phyloP scores from a whole-genome alignment of 1,284 basidiomycete species.

The Melampsora larici-populina region DNA sequence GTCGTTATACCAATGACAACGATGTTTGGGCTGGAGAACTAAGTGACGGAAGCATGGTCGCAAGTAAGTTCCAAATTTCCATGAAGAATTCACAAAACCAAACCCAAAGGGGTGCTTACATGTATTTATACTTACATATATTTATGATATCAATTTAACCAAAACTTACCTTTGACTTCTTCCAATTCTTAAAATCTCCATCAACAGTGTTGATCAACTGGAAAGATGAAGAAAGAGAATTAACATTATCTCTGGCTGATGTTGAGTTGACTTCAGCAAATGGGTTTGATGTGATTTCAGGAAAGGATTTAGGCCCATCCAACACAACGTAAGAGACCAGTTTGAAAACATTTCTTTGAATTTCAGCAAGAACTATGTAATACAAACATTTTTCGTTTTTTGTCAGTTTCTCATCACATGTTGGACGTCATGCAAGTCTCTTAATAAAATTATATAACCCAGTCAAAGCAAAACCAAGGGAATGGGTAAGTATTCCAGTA shows the following conservation, averaged over 20 bases:
- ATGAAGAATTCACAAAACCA: too few relatives aligned
- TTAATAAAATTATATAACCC: conserved; percentile 27
- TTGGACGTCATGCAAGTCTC: conserved; percentile 10
- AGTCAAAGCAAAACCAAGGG: neutral
- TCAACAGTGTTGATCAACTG: conserved; percentile 30
- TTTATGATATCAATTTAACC: neutral
- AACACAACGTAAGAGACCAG: conserved; percentile 1
- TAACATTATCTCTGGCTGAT: conserved; percentile 6
- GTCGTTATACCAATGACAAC: conserved; percentile 15
- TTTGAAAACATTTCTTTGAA: neutral
- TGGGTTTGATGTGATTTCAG: neutral
- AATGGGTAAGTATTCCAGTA: neutral
- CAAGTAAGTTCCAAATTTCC: conserved; percentile 13
- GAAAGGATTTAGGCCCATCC: conserved; percentile 20
- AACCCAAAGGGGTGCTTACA: too few relatives aligned
- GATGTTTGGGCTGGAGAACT: conserved; percentile 40
- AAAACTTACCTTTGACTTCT: neutral
- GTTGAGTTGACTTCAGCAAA: conserved; percentile 23
- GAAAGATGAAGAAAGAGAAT: neutral
- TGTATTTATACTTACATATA: neutral
- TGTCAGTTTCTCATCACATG: neutral
- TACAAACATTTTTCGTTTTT: neutral
- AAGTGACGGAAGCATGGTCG: conserved; percentile 31
- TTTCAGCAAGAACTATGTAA: too few relatives aligned
- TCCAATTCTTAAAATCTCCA: neutral